phyloP scores from a whole-genome alignment of 208 protist species.

The Leishmania martiniquensis region DNA sequence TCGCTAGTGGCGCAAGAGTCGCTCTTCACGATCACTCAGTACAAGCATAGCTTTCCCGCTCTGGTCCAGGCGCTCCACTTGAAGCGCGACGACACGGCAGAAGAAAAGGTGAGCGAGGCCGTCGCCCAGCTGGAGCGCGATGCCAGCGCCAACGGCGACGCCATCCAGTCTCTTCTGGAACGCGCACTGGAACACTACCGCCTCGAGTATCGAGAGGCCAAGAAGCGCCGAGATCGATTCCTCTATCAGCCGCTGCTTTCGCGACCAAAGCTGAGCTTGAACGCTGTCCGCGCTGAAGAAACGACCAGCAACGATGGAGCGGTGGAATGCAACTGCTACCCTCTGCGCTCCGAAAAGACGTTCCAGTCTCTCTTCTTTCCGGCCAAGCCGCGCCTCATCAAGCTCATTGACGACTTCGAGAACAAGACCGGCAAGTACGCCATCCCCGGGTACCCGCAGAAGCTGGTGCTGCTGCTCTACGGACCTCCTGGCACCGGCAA shows the following conservation, averaged over 20 bases:
- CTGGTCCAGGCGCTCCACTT: slow-evolving; percentile 4
- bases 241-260: slow-evolving; percentile 62
- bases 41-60: slow-evolving; percentile 18
- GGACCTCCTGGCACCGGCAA: slow-evolving; percentile 96
- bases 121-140: slow-evolving; percentile 15
- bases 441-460: slow-evolving; percentile 86
- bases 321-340: slow-evolving; percentile 72
- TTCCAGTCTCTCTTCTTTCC: slow-evolving; percentile 93
- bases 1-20: background rate
- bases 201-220: slow-evolving; percentile 49
- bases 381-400: slow-evolving; percentile 74
- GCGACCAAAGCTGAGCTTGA: slow-evolving; percentile 10
- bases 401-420: slow-evolving; percentile 84
- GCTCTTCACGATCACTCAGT: slow-evolving; percentile 26
- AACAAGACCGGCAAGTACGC: slow-evolving; percentile 84
- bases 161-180: slow-evolving; percentile 25
- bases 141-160: slow-evolving; percentile 16
- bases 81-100: no score
- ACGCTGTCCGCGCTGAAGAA: slow-evolving; percentile 4
- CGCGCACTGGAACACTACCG: slow-evolving; percentile 17
- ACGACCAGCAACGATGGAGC: slow-evolving; percentile 11
- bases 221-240: slow-evolving; percentile 47
- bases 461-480: slow-evolving; percentile 90
- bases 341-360: slow-evolving; percentile 78
- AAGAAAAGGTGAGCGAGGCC: background rate